Evolutionary conservation across 805 yeast genomes (phyloP).

Genomic region (Metschnikowia borealis): DNA sequence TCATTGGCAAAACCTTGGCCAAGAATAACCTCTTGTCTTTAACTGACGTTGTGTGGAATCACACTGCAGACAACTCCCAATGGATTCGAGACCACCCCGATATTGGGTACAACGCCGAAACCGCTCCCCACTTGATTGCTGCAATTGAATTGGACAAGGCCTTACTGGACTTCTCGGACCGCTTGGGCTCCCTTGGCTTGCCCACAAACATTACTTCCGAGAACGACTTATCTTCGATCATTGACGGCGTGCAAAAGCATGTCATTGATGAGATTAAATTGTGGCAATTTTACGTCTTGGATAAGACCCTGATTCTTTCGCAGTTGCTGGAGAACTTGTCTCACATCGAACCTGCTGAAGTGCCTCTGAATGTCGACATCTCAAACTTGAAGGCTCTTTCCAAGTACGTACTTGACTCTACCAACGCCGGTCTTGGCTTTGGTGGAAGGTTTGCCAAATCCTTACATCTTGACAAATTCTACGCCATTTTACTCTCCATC

Average conservation of each 20-base stretch:
- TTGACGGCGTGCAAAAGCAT: constrained; percentile 64
- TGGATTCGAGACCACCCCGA: constrained; percentile 90
- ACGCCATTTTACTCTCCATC: constrained; percentile 44
- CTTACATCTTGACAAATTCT: constrained; percentile 48
- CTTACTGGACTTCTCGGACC: constrained; percentile 61
- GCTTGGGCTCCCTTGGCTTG: constrained; percentile 53
- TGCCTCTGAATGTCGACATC: constrained; percentile 41
- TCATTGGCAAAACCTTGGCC: constrained; percentile 48
- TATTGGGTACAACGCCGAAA: constrained; percentile 76
- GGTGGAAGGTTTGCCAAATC: constrained; percentile 47
- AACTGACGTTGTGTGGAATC: constrained; percentile 93
- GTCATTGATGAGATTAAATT: constrained; percentile 64
- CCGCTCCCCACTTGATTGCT: constrained; percentile 83
- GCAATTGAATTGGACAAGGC: constrained; percentile 80
- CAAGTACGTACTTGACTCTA: constrained; percentile 40
- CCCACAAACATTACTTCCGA: constrained; percentile 52
- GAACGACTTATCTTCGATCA: constrained; percentile 55
- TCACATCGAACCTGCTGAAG: constrained; percentile 28
- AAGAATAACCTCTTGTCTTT: constrained; percentile 65
- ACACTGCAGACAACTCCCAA: constrained; percentile 83
- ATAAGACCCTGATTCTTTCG: constrained; percentile 43
- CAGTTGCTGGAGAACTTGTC: constrained; percentile 39
- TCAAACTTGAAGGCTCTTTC: constrained; percentile 44
- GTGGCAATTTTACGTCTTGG: constrained; percentile 86
- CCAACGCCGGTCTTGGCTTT: constrained; percentile 29